A percentile compares a stretch with the other conserved stretches of the same genome.
Conservation (phyloP, 192 early-diverging fungal species). For the Linnemannia exigua region DNA sequence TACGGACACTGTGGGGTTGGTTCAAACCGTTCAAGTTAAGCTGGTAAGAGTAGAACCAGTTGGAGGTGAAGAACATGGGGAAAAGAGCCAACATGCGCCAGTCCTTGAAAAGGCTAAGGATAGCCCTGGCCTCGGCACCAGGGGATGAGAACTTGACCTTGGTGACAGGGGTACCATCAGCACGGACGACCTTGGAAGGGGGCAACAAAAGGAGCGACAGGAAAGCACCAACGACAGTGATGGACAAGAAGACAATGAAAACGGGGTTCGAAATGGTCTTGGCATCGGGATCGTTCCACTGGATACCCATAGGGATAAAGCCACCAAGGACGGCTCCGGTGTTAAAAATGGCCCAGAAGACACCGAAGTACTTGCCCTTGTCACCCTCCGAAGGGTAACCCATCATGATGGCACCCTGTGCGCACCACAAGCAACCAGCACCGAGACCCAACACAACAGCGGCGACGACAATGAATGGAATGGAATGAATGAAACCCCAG, state of each 20-base stretch:
- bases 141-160: slow-evolving; percentile 75
- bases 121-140: neutral
- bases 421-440: too few species aligned
- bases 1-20: slow-evolving; percentile 58
- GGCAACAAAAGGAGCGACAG: too few species aligned
- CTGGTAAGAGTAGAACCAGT: neutral
- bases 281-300: slow-evolving; percentile 65
- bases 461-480: too few species aligned
- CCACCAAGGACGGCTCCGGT: slow-evolving; percentile 64
- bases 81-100: too few species aligned
- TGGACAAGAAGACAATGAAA: slow-evolving; percentile 77
- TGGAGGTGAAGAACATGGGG: too few species aligned
- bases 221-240: slow-evolving; percentile 58
- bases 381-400: too few species aligned
- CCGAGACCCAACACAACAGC: too few species aligned
- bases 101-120: too few species aligned
- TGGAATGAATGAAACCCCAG: slow-evolving; percentile 57
- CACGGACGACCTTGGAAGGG: slow-evolving; percentile 67
- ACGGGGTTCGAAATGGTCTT: slow-evolving; percentile 70
- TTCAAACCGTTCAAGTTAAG: slow-evolving; percentile 25
- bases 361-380: too few species aligned
- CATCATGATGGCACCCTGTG: too few species aligned
- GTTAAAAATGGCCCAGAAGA: too few species aligned
- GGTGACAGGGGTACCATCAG: slow-evolving; percentile 75
- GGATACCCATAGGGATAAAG: slow-evolving; percentile 75